Evolutionary conservation across 768 basidiomycete genomes (phyloP), one percentile per base, ranked within the genome.

Genomic region (Boletellus ananas): DNA sequence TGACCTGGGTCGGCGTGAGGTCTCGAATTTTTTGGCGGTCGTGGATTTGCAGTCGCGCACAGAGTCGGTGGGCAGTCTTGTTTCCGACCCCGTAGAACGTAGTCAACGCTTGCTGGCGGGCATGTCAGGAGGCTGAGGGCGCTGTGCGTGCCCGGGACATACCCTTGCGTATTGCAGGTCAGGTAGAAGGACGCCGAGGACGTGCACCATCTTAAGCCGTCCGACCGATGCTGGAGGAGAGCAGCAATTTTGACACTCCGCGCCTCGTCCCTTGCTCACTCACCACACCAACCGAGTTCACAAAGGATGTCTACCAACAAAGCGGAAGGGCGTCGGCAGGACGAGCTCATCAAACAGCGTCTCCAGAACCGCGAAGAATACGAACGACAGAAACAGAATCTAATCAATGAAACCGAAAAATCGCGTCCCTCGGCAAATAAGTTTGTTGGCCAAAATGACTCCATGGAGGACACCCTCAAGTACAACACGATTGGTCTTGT

Each of bases 401-500:
- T 93, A 66, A 83, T 90, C 60, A 81, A 78, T 64, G 94, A 96
- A 72, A 94, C 93, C 2, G 90, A 95, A 74, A 94, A 94, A 69
- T 85, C 90, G 34, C 86, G 92, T 27, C 90, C 93, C 4, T 89
- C 90, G 0, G 71, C 81, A 3, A 85, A 87, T 64, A 87, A 94
- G 53, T 98, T 98, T 69, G 89, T 95, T 34, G 91, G 92, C 1
- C 90, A 94, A 67, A 83, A 90, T 70, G 94, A 97, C 65, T 91
- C 90, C 5, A 84, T 96, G 78, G 95, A 97, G 67, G 95, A 97
- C 51, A 79, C 83, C 7, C 78, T 98, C 44, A 96, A 95, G 76
- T 78, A 91, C 54, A 85, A 78, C 43, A 98, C 95, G 1, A 83
- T 98, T 38, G 95, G 95, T 56, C 79, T 98, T 16, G 94, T 97